Evolutionary conservation across 257 asterid genomes (phyloP).

Genomic region (Solanum dulcamara): DNA sequence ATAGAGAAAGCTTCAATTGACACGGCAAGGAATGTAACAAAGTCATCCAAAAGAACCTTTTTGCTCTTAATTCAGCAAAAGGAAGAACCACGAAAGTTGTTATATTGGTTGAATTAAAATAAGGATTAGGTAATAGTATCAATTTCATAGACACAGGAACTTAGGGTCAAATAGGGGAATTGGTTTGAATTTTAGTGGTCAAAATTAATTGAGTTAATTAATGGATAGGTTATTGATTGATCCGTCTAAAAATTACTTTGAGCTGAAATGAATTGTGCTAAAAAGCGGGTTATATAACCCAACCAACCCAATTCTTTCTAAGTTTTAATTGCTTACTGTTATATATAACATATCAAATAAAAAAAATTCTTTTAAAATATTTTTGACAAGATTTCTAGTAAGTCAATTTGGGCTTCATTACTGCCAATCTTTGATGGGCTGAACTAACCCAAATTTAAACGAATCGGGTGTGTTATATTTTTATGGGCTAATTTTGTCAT

Average conservation of each 20-base stretch:
- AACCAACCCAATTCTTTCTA: too few species aligned
- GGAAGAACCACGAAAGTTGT: not conserved
- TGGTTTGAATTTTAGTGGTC: not conserved
- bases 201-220: too few species aligned
- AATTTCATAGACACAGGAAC: not conserved
- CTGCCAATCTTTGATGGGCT: not conserved
- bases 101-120: not conserved
- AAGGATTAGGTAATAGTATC: not conserved
- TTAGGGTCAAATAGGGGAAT: not conserved
- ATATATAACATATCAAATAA: too few species aligned
- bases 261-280: too few species aligned
- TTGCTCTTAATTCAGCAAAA: not conserved
- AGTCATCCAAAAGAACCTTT: not conserved
- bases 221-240: too few species aligned
- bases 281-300: too few species aligned
- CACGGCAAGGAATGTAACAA: slow-evolving; percentile 1
- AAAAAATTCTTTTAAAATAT: too few species aligned
- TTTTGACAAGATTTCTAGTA: not conserved
- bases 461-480: not conserved
- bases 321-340: too few species aligned
- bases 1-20: not conserved
- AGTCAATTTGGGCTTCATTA: not conserved
- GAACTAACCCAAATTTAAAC: not conserved
- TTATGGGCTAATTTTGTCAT: not conserved
- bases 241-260: too few species aligned